Evolutionary conservation across 441 rosid species (phyloP).

Genomic region (Bocquillonia castaneifolia): DNA sequence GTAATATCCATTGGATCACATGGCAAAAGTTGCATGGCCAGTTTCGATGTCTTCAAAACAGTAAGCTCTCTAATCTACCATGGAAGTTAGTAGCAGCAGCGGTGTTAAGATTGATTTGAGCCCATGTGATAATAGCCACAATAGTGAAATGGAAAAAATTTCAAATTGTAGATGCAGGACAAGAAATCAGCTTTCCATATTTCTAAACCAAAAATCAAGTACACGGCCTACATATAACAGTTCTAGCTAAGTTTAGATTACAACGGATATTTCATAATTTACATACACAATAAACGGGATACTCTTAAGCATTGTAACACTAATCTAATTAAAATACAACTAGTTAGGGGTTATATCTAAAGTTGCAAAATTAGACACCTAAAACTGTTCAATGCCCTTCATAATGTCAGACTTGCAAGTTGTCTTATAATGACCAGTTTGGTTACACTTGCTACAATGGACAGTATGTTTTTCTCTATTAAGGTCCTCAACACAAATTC

Average conservation of each 20-base stretch:
- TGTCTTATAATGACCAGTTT: slow-evolving; percentile 56
- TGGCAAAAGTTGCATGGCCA: too few species aligned
- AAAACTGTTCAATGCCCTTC: slow-evolving; percentile 41
- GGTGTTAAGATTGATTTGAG: too few species aligned
- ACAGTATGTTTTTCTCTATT: slow-evolving; percentile 47
- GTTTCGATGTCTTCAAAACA: too few species aligned
- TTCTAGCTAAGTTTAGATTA: slow-evolving; percentile 10
- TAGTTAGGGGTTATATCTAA: slow-evolving; percentile 10
- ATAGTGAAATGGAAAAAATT: not conserved
- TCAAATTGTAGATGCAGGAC: not conserved
- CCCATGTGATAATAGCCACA: not conserved
- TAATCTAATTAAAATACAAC: slow-evolving; percentile 1
- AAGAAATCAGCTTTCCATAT: not conserved
- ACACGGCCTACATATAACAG: not conserved
- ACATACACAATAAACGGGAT: not conserved
- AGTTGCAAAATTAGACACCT: slow-evolving; percentile 19
- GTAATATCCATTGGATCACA: too few species aligned
- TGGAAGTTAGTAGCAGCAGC: too few species aligned
- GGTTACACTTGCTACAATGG: slow-evolving; percentile 53
- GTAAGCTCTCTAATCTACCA: too few species aligned
- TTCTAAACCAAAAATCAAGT: not conserved
- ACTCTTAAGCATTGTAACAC: slow-evolving; percentile 19
- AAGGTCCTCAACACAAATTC: slow-evolving; percentile 41
- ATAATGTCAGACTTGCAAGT: slow-evolving; percentile 47
- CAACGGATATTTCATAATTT: slow-evolving; percentile 19